Conservation (phyloP, 108 stramenopile genomes). For the Seminavis robusta region DNA sequence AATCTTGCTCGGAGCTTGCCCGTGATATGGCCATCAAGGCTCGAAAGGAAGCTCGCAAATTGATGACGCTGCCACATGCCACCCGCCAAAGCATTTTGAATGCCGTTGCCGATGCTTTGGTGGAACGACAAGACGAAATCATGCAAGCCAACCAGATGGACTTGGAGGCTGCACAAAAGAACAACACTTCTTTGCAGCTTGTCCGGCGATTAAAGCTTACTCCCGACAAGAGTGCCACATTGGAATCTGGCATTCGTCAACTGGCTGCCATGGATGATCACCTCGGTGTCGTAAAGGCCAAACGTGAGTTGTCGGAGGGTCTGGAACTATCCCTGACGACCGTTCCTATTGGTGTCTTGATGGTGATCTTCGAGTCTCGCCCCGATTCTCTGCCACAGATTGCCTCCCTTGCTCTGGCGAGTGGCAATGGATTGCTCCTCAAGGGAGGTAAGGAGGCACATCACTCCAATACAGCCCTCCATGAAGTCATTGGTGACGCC, state of each 20-base stretch:
- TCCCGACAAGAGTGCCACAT: slow-evolving; percentile 80
- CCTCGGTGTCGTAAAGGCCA: slow-evolving; percentile 73
- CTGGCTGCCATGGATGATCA: slow-evolving; percentile 72
- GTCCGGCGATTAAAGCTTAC: slow-evolving; percentile 87
- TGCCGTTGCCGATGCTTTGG: slow-evolving; percentile 76
- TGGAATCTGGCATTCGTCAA: slow-evolving; percentile 83
- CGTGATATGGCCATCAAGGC: slow-evolving; percentile 61
- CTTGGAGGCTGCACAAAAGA: slow-evolving; percentile 71
- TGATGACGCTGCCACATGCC: slow-evolving; percentile 60
- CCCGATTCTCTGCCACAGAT: slow-evolving; percentile 99
- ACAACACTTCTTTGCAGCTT: slow-evolving; percentile 61
- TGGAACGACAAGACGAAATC: slow-evolving; percentile 60
- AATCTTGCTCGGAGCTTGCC: slow-evolving; percentile 59
- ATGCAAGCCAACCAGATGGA: slow-evolving; percentile 85
- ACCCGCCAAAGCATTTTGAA: slow-evolving; percentile 77
- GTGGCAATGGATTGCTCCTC: slow-evolving; percentile 94
- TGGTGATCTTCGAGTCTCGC: slow-evolving; percentile 97
- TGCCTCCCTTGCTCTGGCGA: slow-evolving; percentile 89
- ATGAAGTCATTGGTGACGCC: slow-evolving; percentile 88
- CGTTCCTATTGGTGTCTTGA: slow-evolving; percentile 95
- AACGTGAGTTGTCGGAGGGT: slow-evolving; percentile 88
- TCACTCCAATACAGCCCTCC: slow-evolving; percentile 86
- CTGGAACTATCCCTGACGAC: slow-evolving; percentile 87
- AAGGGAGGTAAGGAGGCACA: slow-evolving; percentile 98
- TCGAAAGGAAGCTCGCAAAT: slow-evolving; percentile 72